Percentiles rank a stretch among this genome's conserved stretches.
Conservation (phyloP, 2,329 filamentous ascomycete species). For the Colletotrichum horii region DNA sequence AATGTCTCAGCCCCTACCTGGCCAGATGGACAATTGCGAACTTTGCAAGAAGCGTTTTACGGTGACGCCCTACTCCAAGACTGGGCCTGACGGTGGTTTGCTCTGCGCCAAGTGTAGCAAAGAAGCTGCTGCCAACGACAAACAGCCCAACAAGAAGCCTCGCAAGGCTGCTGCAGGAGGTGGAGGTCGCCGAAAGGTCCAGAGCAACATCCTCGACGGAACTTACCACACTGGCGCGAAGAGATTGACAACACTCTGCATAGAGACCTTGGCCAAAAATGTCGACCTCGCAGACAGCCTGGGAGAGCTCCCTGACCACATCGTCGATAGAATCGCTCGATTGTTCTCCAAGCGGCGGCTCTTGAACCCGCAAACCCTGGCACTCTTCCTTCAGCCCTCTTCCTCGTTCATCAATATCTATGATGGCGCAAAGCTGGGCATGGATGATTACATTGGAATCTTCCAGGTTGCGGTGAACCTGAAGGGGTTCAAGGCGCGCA, state of each 20-base stretch:
- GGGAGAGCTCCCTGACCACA: slow-evolving; percentile 60
- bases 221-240: slow-evolving; percentile 69
- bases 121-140: slow-evolving; percentile 55
- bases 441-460: slow-evolving; percentile 80
- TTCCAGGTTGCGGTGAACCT: slow-evolving; percentile 77
- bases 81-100: slow-evolving; percentile 83
- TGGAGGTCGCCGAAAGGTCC: slow-evolving; percentile 73
- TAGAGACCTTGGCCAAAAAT: slow-evolving; percentile 67
- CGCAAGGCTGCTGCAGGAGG: slow-evolving; percentile 44
- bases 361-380: slow-evolving; percentile 56
- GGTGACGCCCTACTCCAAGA: slow-evolving; percentile 86
- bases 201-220: slow-evolving; percentile 87
- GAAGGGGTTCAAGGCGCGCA: slow-evolving; percentile 75
- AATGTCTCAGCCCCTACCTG: slow-evolving; percentile 65
- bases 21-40: slow-evolving; percentile 89
- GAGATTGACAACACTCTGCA: slow-evolving; percentile 67
- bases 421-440: slow-evolving; percentile 68
- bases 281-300: slow-evolving; percentile 66
- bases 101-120: slow-evolving; percentile 84
- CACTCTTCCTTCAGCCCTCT: slow-evolving; percentile 60
- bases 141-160: slow-evolving; percentile 37
- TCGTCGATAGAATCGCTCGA: slow-evolving; percentile 64
- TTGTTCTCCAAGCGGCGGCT: slow-evolving; percentile 66
- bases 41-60: slow-evolving; percentile 88
- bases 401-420: slow-evolving; percentile 60